These are phyloP conservation scores for Nakazawaea wyomingensis DNA, from an alignment of 805 yeast genomes.

Conservation along the genomic window DNA sequence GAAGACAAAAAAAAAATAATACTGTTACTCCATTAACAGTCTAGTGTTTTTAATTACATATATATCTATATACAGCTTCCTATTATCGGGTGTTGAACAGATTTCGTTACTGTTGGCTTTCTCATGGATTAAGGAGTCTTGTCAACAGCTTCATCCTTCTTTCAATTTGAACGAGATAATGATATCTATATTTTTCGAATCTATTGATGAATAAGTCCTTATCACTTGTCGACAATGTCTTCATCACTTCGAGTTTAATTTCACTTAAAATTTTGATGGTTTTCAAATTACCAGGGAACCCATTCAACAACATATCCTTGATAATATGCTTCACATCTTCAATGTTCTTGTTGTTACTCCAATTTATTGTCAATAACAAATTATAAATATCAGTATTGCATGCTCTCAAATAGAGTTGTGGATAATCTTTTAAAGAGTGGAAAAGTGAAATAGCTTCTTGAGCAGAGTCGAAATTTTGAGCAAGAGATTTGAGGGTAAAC, in stretches of 20 bases:
- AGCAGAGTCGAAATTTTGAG: constrained; percentile 1
- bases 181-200: constrained; percentile 8
- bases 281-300: constrained; percentile 11
- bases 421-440: constrained; percentile 5
- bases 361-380: background rate
- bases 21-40: too few species aligned
- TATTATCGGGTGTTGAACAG: too few species aligned
- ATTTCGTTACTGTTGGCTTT: too few species aligned
- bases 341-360: constrained; percentile 7
- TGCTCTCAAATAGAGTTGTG: constrained; percentile 4
- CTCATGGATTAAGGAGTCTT: constrained; percentile 1
- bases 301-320: constrained; percentile 13
- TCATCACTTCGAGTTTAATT: constrained; percentile 9
- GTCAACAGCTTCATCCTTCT: constrained; percentile 7
- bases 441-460: constrained; percentile 9
- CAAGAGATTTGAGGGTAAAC: constrained; percentile 1
- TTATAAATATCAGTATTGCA: constrained; percentile 12
- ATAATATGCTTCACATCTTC: constrained; percentile 1
- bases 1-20: too few species aligned
- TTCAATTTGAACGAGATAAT: constrained; percentile 6
- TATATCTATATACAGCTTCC: background rate
- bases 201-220: constrained; percentile 9
- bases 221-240: background rate
- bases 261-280: constrained; percentile 6
- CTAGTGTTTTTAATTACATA: too few species aligned